These are phyloP conservation scores for Helotiales sp. DNA, from an alignment of 2,329 filamentous ascomycete species.

Conservation along the genomic window DNA sequence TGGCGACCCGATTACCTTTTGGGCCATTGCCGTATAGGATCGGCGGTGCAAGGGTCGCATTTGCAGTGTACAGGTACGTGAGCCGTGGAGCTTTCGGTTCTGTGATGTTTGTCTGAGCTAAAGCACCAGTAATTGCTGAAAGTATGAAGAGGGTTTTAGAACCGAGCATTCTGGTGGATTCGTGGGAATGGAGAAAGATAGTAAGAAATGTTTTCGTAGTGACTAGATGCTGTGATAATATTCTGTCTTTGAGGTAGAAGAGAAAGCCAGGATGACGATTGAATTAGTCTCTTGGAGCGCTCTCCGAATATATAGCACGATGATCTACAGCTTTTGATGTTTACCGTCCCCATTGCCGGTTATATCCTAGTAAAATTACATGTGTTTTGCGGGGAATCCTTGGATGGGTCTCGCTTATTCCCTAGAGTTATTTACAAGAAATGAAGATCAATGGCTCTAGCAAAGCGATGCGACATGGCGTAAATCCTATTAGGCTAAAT, in stretches of 20 bases:
- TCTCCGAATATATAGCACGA: neutral
- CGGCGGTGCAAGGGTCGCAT: neutral
- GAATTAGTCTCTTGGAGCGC: too few species aligned
- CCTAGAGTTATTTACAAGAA: neutral
- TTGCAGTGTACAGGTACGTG: neutral
- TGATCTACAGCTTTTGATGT: neutral
- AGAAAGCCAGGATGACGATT: neutral
- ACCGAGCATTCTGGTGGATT: neutral
- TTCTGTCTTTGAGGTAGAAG: neutral
- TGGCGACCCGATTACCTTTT: neutral
- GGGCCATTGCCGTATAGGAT: neutral
- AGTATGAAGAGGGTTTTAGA: neutral
- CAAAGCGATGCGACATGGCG: neutral
- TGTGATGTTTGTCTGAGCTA: neutral
- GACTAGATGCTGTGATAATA: neutral
- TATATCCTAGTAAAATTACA: neutral
- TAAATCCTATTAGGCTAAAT: neutral
- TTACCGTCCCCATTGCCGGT: neutral
- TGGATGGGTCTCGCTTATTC: neutral
- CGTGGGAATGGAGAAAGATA: neutral
- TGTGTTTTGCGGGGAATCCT: neutral
- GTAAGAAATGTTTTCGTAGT: neutral
- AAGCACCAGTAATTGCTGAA: neutral
- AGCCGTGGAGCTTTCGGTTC: neutral
- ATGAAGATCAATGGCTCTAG: neutral